Percentiles rank a stretch among this genome's conserved stretches.
Evolutionary conservation across 139 green algal genomes (phyloP).

Genomic region (Auxenochlorella pyrenoidosa): DNA sequence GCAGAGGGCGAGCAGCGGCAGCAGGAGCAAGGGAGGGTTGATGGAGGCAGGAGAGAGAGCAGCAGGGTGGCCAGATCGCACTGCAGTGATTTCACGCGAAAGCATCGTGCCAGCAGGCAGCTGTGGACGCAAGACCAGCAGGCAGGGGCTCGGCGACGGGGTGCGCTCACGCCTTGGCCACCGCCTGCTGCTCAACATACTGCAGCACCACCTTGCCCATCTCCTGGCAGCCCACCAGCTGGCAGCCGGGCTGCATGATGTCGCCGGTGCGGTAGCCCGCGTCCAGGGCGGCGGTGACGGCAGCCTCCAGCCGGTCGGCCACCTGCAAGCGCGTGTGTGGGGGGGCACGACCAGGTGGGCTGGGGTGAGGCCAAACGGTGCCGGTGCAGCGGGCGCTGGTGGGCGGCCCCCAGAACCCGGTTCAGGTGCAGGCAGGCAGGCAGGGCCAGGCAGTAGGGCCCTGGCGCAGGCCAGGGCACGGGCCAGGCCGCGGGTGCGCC

Average conservation of each 20-base stretch:
- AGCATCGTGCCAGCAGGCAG: too few species aligned
- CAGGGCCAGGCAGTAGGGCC: too few species aligned
- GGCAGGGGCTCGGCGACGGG: not conserved
- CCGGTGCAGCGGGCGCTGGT: too few species aligned
- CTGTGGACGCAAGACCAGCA: too few species aligned
- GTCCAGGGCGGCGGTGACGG: constrained; percentile 88
- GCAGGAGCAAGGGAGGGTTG: not conserved
- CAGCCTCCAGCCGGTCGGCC: constrained; percentile 83
- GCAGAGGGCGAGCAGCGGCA: too few species aligned
- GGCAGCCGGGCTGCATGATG: constrained; percentile 85
- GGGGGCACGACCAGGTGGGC: too few species aligned
- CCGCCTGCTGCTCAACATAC: not conserved
- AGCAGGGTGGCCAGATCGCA: not conserved
- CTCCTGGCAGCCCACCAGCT: constrained; percentile 83
- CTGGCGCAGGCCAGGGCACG: too few species aligned
- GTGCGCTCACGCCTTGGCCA: not conserved
- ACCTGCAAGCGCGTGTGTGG: constrained; percentile 60
- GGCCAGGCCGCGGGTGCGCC: not conserved
- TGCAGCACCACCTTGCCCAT: constrained; percentile 82
- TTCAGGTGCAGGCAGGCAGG: too few species aligned
- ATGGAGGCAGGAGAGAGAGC: not conserved
- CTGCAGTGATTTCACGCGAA: too few species aligned
- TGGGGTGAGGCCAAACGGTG: too few species aligned
- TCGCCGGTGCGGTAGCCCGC: constrained; percentile 91
- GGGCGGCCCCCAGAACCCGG: too few species aligned